Evolutionary conservation across 176 grass and related monocot genomes (phyloP), one percentile per base, ranked within the genome.

Genomic region (Elaeis guineensis): DNA sequence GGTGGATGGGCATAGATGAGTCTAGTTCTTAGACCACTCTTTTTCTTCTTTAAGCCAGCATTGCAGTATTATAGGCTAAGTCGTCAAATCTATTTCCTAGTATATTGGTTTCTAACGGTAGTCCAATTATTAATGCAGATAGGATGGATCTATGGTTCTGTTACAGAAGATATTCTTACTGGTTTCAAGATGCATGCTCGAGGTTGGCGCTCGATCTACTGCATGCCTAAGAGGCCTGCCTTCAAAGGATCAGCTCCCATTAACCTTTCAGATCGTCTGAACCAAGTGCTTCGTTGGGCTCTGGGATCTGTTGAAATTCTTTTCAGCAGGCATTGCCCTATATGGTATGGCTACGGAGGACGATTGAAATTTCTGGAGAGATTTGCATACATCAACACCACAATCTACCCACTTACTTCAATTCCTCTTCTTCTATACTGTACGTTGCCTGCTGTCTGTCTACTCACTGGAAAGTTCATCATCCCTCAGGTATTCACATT

Each of bases 71-170:
- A 8, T 44, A 44, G 35, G 8, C 35, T 14, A 12, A 12, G 8
- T 44, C 11, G 2, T 44, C 6, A 12, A 44, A 44, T 5, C 35
- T 2, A 12, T 44, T 2, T 44, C 35, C 35, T 44, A 44, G 35
- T 0, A 44, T 44, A 14, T 44, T 44, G 35, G 32, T 35, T 35
- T 35, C 32, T 35, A 35, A 44, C 11, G 2, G 35, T 12, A 44
- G 11, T 44, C 14, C 9, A 44, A 44, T 44, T 14, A 12, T 44
- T 44, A 67, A 57, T 84, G 51, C 89, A 93, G 89, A 93, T 93
- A 75, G 89, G 89, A 71, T 93, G 89, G 89, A 93, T 93, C 67
- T 93, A 93, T 72, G 89, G 89, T 83, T 93, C 89, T 58, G 89
- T 93, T 25, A 93, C 89, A 55, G 89, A 93, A 78, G 89, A 93